Conservation (phyloP, 2,329 filamentous ascomycete species). For the Decorospora gaudefroyi region DNA sequence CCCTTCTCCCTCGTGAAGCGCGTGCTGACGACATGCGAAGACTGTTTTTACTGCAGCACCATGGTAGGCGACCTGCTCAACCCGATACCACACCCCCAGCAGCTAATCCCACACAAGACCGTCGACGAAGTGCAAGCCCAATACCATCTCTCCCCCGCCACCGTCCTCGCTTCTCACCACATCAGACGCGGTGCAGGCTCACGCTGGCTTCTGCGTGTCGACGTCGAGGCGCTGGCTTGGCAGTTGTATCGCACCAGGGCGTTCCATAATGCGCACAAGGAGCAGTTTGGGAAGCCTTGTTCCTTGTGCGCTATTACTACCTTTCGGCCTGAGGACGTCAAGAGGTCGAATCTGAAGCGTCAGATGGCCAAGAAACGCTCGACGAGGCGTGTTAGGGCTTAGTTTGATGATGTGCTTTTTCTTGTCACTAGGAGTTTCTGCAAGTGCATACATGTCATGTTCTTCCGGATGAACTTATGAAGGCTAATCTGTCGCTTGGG, state of each 20-base stretch:
- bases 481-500: too few species aligned
- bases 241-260: slow-evolving; percentile 37
- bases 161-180: slow-evolving; percentile 16
- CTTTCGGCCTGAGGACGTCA: too few species aligned
- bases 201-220: slow-evolving; percentile 35
- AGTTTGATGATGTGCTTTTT: too few species aligned
- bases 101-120: slow-evolving; percentile 19
- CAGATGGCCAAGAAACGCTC: too few species aligned
- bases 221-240: slow-evolving; percentile 39
- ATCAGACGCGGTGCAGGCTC: slow-evolving; percentile 24
- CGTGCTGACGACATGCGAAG: slow-evolving; percentile 28
- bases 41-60: slow-evolving; percentile 40
- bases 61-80: slow-evolving; percentile 21
- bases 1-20: slow-evolving; percentile 27
- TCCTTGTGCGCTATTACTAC: slow-evolving; percentile 31
- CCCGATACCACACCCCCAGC: background rate
- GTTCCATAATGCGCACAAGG: slow-evolving; percentile 32
- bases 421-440: too few species aligned
- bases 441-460: too few species aligned
- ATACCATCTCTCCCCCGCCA: slow-evolving; percentile 33
- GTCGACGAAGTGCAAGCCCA: slow-evolving; percentile 36
- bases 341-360: too few species aligned
- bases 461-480: too few species aligned
- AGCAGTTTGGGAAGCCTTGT: slow-evolving; percentile 32
- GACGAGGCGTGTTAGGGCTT: too few species aligned